Percentiles rank a stretch among this genome's conserved stretches.
phyloP scores from a whole-genome alignment of 2,329 filamentous ascomycete species.

The Thelonectria olida region DNA sequence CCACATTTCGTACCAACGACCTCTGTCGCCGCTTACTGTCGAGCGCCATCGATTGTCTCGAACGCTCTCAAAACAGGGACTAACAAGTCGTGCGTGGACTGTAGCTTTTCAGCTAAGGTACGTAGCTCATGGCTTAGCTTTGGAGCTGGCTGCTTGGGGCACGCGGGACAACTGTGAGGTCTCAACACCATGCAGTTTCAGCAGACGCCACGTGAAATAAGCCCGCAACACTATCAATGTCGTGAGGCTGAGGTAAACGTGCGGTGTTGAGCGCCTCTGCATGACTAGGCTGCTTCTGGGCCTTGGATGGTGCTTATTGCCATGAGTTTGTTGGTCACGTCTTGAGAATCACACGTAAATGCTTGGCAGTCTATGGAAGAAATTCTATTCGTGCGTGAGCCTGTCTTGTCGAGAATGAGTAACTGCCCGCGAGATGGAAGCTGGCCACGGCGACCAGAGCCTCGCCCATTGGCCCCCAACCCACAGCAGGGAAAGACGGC shows the following conservation, averaged over 20 bases:
- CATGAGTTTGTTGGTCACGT: no score
- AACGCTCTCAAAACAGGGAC: constrained; percentile 14
- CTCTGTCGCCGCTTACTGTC: constrained; percentile 8
- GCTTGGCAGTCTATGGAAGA: background rate
- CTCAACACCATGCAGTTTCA: background rate
- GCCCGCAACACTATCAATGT: background rate
- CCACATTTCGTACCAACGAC: background rate
- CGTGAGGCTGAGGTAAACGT: constrained; percentile 4
- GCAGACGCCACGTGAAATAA: constrained; percentile 8
- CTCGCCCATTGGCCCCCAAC: background rate
- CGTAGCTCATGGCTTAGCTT: constrained; percentile 27
- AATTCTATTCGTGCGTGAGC: background rate
- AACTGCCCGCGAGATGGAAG: background rate
- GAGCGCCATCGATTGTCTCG: constrained; percentile 20
- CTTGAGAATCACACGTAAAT: no score
- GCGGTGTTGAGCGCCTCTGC: background rate
- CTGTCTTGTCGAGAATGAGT: background rate
- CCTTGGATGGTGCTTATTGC: background rate
- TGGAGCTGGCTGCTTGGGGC: constrained; percentile 1
- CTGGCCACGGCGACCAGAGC: background rate
- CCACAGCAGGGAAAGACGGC: background rate
- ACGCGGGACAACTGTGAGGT: background rate
- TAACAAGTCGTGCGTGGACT: background rate
- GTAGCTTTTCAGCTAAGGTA: background rate
- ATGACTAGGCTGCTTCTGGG: background rate